Conservation (phyloP, 2,329 filamentous ascomycete genomes). For the Mycosphaerelloides madeirae region DNA sequence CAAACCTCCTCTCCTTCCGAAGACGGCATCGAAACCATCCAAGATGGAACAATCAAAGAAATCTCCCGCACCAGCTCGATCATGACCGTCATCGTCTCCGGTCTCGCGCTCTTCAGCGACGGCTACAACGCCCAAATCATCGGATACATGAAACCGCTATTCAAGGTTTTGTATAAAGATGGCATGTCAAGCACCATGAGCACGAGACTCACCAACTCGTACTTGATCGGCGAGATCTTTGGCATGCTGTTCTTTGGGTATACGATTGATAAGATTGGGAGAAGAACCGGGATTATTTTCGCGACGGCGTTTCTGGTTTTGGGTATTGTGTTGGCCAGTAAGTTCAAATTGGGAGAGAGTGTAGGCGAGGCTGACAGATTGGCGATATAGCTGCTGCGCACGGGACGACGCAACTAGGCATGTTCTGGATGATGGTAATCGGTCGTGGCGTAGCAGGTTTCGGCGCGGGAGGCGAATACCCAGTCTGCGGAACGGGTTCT, state of each 20-base stretch:
- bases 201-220: conserved; percentile 52
- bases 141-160: conserved; percentile 43
- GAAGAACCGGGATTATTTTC: conserved; percentile 45
- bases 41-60: conserved; percentile 8
- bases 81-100: conserved; percentile 44
- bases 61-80: conserved; percentile 31
- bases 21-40: conserved; percentile 3
- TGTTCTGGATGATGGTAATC: conserved; percentile 53
- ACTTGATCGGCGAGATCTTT: conserved; percentile 53
- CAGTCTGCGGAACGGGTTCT: conserved; percentile 13
- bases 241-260: conserved; percentile 54
- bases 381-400: conserved; percentile 42
- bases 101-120: conserved; percentile 36
- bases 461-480: conserved; percentile 34
- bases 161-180: conserved; percentile 38
- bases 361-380: background rate
- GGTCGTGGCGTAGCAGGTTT: conserved; percentile 41
- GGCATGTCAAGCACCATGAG: conserved; percentile 43
- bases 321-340: conserved; percentile 42
- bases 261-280: conserved; percentile 48
- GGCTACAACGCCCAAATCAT: conserved; percentile 41
- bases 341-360: background rate
- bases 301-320: conserved; percentile 47
- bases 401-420: conserved; percentile 38
- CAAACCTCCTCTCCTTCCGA: conserved; percentile 2